Percentiles rank a stretch among this genome's conserved stretches.
These are phyloP conservation scores for Trichoderma atroviride DNA, from an alignment of 2,329 filamentous ascomycete species.

Conservation along the genomic window DNA sequence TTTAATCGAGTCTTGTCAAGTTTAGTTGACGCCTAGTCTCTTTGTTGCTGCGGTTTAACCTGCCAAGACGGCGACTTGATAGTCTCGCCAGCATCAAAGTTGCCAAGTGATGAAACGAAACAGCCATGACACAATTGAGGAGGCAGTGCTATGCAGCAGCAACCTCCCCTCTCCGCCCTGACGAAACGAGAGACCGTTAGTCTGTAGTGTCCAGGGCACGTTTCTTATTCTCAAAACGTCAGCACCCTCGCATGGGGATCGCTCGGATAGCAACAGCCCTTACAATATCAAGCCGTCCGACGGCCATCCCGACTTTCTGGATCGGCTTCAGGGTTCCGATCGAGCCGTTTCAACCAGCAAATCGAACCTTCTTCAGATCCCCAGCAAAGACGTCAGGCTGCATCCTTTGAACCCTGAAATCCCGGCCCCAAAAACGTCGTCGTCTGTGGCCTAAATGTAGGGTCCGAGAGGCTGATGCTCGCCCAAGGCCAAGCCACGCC, in stretches of 20 bases:
- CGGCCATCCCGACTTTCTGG: conserved; percentile 18
- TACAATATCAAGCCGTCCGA: background rate
- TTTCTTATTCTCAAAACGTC: background rate
- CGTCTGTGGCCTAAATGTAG: background rate
- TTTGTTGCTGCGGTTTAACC: background rate
- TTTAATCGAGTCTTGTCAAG: background rate
- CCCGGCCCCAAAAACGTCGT: background rate
- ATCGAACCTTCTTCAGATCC: background rate
- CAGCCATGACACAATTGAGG: conserved; percentile 12
- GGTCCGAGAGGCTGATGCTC: conserved; percentile 4
- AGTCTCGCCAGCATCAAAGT: background rate
- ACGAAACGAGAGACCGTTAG: background rate
- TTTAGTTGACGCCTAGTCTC: background rate
- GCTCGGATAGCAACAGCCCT: background rate
- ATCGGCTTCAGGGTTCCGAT: conserved; percentile 10
- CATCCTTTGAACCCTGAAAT: conserved; percentile 13
- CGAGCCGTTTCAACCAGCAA: conserved; percentile 5
- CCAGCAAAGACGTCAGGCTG: background rate
- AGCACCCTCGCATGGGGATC: background rate
- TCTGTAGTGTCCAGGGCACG: background rate
- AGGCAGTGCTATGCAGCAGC: conserved; percentile 5
- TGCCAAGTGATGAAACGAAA: background rate
- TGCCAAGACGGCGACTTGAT: background rate
- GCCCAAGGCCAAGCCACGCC: conserved; percentile 19
- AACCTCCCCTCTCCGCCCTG: background rate